A percentile compares a stretch with the other conserved stretches of the same genome.
Evolutionary conservation across 345 rosid genomes (phyloP).

Genomic region (Diplotaxis tenuifolia): DNA sequence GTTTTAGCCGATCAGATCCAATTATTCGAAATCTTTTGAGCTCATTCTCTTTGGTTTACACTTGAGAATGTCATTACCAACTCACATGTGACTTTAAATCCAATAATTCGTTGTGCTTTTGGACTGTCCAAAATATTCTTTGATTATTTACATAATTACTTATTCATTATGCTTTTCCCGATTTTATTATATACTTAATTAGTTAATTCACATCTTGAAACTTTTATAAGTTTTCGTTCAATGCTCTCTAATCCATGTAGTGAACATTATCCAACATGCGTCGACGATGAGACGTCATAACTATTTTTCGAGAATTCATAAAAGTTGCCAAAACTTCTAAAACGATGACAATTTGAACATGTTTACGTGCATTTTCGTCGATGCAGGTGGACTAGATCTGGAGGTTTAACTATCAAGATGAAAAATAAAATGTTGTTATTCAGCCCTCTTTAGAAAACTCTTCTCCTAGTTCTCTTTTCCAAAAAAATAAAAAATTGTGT

Average conservation of each 20-base stretch:
- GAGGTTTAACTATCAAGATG: neutral
- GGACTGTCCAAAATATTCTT: slow-evolving; percentile 14
- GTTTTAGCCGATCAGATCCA: slow-evolving; percentile 24
- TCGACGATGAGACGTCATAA: neutral
- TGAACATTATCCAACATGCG: neutral
- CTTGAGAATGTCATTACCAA: slow-evolving; percentile 19
- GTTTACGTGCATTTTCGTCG: neutral
- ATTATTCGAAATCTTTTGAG: slow-evolving; percentile 23
- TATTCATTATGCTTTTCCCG: neutral
- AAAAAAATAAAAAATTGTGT: neutral
- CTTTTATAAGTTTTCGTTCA: neutral
- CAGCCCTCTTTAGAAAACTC: neutral
- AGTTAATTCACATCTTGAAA: neutral
- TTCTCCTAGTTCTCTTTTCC: neutral
- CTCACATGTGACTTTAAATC: slow-evolving; percentile 23
- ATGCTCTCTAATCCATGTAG: neutral
- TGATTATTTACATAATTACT: neutral
- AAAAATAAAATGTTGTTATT: neutral
- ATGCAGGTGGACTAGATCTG: neutral
- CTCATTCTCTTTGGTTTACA: slow-evolving; percentile 23
- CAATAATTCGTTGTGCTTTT: slow-evolving; percentile 26
- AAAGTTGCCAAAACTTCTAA: no score
- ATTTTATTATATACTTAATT: neutral
- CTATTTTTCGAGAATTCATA: neutral
- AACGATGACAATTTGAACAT: neutral